Conservation (phyloP, 306 rosid genomes). For the Coriaria nepalensis region DNA sequence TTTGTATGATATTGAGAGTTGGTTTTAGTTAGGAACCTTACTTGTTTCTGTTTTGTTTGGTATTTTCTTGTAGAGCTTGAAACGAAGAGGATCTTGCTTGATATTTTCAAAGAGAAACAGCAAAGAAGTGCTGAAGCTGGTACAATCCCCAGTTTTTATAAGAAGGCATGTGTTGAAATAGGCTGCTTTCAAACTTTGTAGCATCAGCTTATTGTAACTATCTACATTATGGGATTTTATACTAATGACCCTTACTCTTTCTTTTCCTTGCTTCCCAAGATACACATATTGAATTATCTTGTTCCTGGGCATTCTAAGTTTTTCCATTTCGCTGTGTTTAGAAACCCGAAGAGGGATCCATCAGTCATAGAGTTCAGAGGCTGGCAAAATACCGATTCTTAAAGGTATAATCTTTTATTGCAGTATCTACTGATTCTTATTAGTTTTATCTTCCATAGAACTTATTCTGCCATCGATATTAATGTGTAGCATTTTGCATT, state of each 20-base stretch:
- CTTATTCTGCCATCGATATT: no score
- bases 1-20: background rate
- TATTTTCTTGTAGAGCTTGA: conserved; percentile 61
- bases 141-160: conserved; percentile 91
- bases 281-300: background rate
- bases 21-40: conserved; percentile 1
- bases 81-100: conserved; percentile 92
- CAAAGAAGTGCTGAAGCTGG: conserved; percentile 86
- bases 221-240: no score
- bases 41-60: background rate
- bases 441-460: conserved; percentile 7
- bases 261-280: background rate
- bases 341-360: conserved; percentile 99
- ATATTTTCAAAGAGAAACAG: conserved; percentile 95
- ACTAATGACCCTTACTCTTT: background rate
- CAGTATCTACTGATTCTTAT: conserved; percentile 5
- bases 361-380: conserved; percentile 87
- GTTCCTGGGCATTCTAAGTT: conserved; percentile 5
- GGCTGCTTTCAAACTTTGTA: background rate
- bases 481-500: background rate
- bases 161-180: conserved; percentile 56
- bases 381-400: conserved; percentile 83
- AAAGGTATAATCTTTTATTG: conserved; percentile 33
- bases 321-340: conserved; percentile 17
- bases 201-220: no score